Base-by-base conservation (phyloP, 306 rosid genomes). In the Lotus japonicus region DNA sequence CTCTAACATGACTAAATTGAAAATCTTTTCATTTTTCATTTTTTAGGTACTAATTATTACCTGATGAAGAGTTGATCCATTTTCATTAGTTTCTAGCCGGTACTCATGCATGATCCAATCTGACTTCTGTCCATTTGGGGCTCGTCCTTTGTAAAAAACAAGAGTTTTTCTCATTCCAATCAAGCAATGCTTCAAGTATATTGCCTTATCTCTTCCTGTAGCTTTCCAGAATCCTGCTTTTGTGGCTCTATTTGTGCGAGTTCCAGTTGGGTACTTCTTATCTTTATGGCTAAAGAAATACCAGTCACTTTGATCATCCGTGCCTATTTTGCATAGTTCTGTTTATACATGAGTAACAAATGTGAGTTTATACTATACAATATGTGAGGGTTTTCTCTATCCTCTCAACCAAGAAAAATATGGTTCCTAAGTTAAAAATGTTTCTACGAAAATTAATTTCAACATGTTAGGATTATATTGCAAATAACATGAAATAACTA, bases 141-240 rank as follows among this genome's bases (percentile, higher is more conserved):
- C 98, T 44, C 98, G 55, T 43, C 98, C 98, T 78, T 92, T 84
- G 62, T 92, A 92, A 14, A 89, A 92, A 13, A 92, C 97, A 1
- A 92, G 70, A 28, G 97, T 92, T 77, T 92, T 92, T 77, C 97
- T 85, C 97, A 92, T 92, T 2, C 97, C 97, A 68, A 92, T 55
- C n/a, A 92, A 71, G 54, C 71, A 74, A 39, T 84, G 88, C 75
- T 85, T 86, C 1, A 84, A 28, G 74, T 87, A 89, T 36, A 92
- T 92, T 7, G 92, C 92, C 63, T 92, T 91, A 55, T 91, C 97
- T 82, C 97, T 86, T 76, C 97, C 97, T 0, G 97, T 91, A 3
- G 97, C 97, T 81, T 92, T 92, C 97, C 97, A 92, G 63, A 92
- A 92, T 38, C 97, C 97, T n/a, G 96, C 97, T 69, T 84, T 87